Base-by-base conservation (phyloP, 257 asterid genomes). In the Solanum stenotomum region DNA sequence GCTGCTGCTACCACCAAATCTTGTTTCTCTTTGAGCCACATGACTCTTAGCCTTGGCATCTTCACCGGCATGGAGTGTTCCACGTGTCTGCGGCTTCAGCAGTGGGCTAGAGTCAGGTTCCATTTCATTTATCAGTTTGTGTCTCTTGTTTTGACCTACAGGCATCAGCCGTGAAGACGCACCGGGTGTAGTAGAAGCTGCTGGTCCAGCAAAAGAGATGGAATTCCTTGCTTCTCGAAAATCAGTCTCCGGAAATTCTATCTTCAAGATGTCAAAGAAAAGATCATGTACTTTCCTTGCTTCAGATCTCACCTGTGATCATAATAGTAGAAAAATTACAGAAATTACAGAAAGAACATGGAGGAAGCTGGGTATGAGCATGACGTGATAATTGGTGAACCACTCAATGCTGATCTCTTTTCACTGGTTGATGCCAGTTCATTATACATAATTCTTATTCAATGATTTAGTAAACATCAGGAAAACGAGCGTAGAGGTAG, bases 241-340 rank as follows among this genome's bases (percentile, higher is more conserved):
- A 90, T 97, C 99, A 10, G 89, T 92, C 67, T 97, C 98, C 7
- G 98, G 94, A 91, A 97, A 96, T 86, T 95, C 94, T 79, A 94
- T 90, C 91, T 93, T 92, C 92, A 97, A 87, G 92, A 96, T 92
- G 88, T 97, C 99, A 16, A 97, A 97, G 95, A 97, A 97, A 92
- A 97, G 99, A 89, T 95, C 98, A 25, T 97, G 99, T 22, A 97
- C 98, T 90, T 96, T 95, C 90, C 93, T 94, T 61, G 99, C 98
- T 92, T 97, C 99, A 3, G 94, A 91, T 87, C 95, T 94, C 91
- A 95, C 99, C 99, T 97, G 90, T 92, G 35, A 89, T 88, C 89
- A 91, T 33, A 27, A 86, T 25, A 44, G 71, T 56, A 35, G 65
- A 63, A 84, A 82, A 87, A 59, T 70, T 85, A 46, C 63, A 29